Evolutionary conservation across 352 stramenopile genomes (phyloP).

Genomic region (Poterioochromonas sp.): DNA sequence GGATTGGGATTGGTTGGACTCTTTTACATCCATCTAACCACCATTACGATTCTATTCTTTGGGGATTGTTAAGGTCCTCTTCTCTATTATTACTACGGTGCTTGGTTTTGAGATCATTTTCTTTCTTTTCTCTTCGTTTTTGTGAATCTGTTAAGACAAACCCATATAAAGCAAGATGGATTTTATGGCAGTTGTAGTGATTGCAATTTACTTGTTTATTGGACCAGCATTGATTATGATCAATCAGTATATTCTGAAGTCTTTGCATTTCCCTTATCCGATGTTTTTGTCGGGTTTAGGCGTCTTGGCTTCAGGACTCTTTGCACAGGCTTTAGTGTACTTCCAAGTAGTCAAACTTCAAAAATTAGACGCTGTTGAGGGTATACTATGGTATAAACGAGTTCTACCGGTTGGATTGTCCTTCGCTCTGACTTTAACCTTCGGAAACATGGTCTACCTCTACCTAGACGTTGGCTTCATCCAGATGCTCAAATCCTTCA

Average conservation of each 20-base stretch:
- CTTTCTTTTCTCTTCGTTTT: too few relatives aligned
- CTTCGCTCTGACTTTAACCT: slow-evolving; percentile 37
- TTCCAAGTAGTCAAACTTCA: background rate
- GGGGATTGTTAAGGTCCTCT: too few relatives aligned
- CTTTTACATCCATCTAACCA: too few relatives aligned
- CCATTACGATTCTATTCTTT: too few relatives aligned
- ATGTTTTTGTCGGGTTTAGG: slow-evolving; percentile 16
- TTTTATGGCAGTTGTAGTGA: background rate
- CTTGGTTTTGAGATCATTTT: too few relatives aligned
- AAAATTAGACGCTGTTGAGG: background rate
- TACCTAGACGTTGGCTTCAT: slow-evolving; percentile 41
- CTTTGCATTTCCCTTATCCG: slow-evolving; percentile 23
- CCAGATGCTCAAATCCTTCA: slow-evolving; percentile 43
- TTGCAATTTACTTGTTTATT: background rate
- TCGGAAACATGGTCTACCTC: slow-evolving; percentile 44
- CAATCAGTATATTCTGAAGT: slow-evolving; percentile 26
- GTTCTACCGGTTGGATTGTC: slow-evolving; percentile 38
- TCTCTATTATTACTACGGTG: too few relatives aligned
- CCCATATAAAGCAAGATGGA: too few relatives aligned
- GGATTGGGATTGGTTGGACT: too few relatives aligned
- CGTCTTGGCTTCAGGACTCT: background rate
- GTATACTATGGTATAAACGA: slow-evolving; percentile 14
- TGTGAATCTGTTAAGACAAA: too few relatives aligned
- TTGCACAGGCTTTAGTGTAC: background rate
- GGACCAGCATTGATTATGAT: slow-evolving; percentile 22